These are phyloP conservation scores for Candida oleophila DNA, from an alignment of 805 yeast species.

Conservation along the genomic window DNA sequence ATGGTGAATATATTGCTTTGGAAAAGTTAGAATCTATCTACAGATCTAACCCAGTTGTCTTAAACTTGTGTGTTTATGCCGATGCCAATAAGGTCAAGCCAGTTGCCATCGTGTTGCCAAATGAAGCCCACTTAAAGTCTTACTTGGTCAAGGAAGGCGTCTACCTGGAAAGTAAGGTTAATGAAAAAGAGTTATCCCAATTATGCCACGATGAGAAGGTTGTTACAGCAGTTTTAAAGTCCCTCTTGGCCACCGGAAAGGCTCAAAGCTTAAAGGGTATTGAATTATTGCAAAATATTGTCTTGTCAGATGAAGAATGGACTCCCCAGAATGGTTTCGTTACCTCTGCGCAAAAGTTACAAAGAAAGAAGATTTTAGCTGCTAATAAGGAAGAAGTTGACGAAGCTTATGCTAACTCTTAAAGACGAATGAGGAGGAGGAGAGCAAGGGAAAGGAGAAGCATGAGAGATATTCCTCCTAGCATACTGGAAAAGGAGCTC, in stretches of 20 bases:
- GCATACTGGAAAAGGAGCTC: background rate
- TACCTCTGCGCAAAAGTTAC: slow-evolving; percentile 94
- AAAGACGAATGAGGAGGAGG: slow-evolving; percentile 4
- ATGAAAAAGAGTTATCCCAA: slow-evolving; percentile 45
- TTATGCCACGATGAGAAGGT: slow-evolving; percentile 60
- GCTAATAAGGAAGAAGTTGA: slow-evolving; percentile 69
- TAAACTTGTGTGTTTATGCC: slow-evolving; percentile 90
- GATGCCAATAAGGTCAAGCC: slow-evolving; percentile 88
- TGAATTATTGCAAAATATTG: slow-evolving; percentile 78
- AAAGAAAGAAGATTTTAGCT: slow-evolving; percentile 82
- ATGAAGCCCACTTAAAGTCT: slow-evolving; percentile 60
- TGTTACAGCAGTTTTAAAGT: slow-evolving; percentile 50
- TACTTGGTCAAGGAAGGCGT: slow-evolving; percentile 50
- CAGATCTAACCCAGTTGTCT: slow-evolving; percentile 75
- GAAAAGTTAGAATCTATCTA: slow-evolving; percentile 91
- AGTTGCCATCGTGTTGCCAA: slow-evolving; percentile 84
- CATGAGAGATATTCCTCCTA: background rate
- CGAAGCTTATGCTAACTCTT: slow-evolving; percentile 45
- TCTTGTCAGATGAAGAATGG: slow-evolving; percentile 88
- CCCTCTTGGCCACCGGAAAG: slow-evolving; percentile 73
- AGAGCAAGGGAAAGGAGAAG: background rate
- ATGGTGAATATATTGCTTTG: slow-evolving; percentile 97
- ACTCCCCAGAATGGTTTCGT: slow-evolving; percentile 94
- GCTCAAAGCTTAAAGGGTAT: slow-evolving; percentile 80
- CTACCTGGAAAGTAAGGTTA: slow-evolving; percentile 47